Base-by-base conservation (phyloP, 2,329 filamentous ascomycete species). In the Botryotinia calthae region DNA sequence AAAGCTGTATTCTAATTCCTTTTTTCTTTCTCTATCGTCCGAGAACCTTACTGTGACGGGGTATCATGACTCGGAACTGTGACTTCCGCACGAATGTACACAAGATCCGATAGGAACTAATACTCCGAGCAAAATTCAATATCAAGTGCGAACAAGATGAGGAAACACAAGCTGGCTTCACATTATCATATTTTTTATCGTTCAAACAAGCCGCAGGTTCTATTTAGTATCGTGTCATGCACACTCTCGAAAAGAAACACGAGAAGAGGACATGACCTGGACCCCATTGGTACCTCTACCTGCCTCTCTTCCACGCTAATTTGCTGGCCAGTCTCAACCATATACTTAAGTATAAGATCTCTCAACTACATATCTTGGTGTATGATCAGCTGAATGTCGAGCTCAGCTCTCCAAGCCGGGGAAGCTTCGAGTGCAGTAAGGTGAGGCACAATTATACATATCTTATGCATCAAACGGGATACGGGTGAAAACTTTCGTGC, bases 71-170 rank as follows among this genome's bases (percentile, higher is more conserved):
- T 22, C 48, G 65, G 34, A 10, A 56, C 37, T 56, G 34, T 42
- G 48, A 31, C 37, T 56, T 68, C 48, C 48, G 48, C 40, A 7
- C 54, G n/a, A 42, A 67, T 54, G 22, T 56, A 67, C 65, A 67
- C 25, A 34, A 63, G n/a, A 40, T 28, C 20, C 61, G 7, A 20
- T 31, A n/a, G 34, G 10, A 40, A 10, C 18, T 25, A n/a, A 12
- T 40, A 25, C 37, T 67, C 44, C 31, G 64, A 40, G 34, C 61
- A 44, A 31, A 25, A 31, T 42, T 68, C 65, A 54, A 66, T 20
- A 54, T 66, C 2, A 56, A 31, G 3, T 37, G 25, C 48, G 22
- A 54, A 37, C 25, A 5, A 34, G 64, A 40, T 40, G 14, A 10
- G 34, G 48, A 68, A 56, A 56, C 18, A 56, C 37, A 68, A n/a